Base-by-base conservation (phyloP, 371 early-diverging fungal species). In the Apophysomyces ossiformis region DNA sequence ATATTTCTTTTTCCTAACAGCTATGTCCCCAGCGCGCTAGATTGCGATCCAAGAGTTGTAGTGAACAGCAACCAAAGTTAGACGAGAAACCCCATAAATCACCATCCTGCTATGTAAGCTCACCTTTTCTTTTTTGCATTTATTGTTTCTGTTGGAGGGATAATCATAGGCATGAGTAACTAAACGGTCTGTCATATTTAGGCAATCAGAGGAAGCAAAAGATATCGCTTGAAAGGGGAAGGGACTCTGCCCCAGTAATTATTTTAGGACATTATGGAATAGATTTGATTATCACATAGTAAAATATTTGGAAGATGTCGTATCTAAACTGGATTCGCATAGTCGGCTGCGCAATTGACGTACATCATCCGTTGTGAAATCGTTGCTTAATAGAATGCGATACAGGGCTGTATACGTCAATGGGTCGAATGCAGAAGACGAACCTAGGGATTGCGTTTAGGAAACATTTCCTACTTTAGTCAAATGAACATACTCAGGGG, bases 301-400 rank as follows among this genome's bases (percentile, higher is more conserved):
- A 50, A 50, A 8, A 7, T 50, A 50, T 9, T 21, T n/a, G 21
- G 54, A 50, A 21, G 21, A 8, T 13, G 18, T n/a, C 7, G 5
- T 15, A 41, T 61, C 61, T 11, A 61, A 16, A 38, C 61, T 61
- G 13, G 43, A n/a, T 5, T 61, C 61, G 41, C 61, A 61, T 18
- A 61, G 35, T 35, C 45, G 45, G n/a, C 5, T n/a, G 18, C 61
- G 61, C 37, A 61, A 21, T 26, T 61, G 45, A 11, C 61, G 37
- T 15, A 41, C 61, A 9, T 61, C 61, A 13, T n/a, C 6, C 13
- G 21, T 9, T 21, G 61, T 61, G 18, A 61, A 61, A 13, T 37
- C 43, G 13, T 43, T 35, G 43, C 61, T 46, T 7, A 26, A 37
- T 26, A 61, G 39, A 61, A 61, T 46, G 5, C 46, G 43, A 38